Conservation (phyloP, 140 eudicot genomes). For the Oenanthe javanica region DNA sequence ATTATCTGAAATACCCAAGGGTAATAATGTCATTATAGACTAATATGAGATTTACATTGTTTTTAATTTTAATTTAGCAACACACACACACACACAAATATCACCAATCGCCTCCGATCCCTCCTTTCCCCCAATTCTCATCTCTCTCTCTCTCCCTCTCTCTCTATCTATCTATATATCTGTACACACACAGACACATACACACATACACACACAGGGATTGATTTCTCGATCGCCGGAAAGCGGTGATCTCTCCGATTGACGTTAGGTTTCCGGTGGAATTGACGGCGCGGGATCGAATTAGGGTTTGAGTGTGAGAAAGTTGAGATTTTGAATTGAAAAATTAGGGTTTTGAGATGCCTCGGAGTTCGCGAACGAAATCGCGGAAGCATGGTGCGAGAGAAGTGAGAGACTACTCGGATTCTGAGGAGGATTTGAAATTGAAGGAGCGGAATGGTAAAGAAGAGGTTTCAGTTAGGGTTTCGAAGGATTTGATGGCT, state of each 20-base stretch:
- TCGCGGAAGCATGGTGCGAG: slow-evolving; percentile 67
- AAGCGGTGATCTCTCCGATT: slow-evolving; percentile 25
- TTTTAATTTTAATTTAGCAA: slow-evolving; percentile 16
- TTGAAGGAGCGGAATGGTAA: slow-evolving; percentile 49
- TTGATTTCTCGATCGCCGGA: slow-evolving; percentile 15
- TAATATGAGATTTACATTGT: slow-evolving; percentile 17
- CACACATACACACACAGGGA: background rate
- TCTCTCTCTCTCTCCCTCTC: slow-evolving; percentile 2
- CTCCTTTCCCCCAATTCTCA: slow-evolving; percentile 14
- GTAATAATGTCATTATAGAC: slow-evolving; percentile 6
- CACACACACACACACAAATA: background rate
- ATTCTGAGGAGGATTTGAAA: slow-evolving; percentile 65
- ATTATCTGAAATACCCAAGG: background rate
- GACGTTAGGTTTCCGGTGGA: slow-evolving; percentile 8
- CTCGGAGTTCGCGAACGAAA: slow-evolving; percentile 83
- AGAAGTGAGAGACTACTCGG: slow-evolving; percentile 56
- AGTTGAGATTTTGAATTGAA: slow-evolving; percentile 40
- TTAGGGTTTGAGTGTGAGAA: slow-evolving; percentile 4
- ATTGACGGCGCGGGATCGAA: background rate
- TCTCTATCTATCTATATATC: slow-evolving; percentile 7
- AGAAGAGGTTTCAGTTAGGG: slow-evolving; percentile 43
- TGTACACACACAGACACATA: background rate
- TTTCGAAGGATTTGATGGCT: slow-evolving; percentile 39
- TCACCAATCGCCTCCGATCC: slow-evolving; percentile 27
- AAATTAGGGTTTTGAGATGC: slow-evolving; percentile 35